These are phyloP conservation scores for Leishmania turanica DNA, from an alignment of 208 protist species.

Conservation along the genomic window DNA sequence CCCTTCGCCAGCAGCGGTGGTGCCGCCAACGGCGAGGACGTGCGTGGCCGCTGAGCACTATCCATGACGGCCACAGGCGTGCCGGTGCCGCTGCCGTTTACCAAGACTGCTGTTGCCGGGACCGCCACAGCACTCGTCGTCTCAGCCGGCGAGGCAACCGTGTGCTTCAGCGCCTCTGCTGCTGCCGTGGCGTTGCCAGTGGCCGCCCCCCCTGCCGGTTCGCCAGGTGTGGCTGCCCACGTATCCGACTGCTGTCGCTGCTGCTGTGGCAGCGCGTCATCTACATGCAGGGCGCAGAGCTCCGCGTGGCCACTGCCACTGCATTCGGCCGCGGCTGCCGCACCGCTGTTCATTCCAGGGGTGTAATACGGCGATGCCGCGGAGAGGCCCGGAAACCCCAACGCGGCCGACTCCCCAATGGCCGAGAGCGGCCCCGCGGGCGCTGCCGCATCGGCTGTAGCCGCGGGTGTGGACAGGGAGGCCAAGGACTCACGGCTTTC, in stretches of 20 bases:
- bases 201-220: background rate
- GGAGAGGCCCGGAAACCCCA: background rate
- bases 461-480: background rate
- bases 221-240: constrained; percentile 1
- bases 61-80: background rate
- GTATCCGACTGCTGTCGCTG: constrained; percentile 10
- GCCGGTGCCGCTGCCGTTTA: background rate
- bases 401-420: background rate
- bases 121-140: background rate
- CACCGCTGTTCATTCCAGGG: constrained; percentile 3
- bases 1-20: background rate
- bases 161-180: background rate
- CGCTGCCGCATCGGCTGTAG: background rate
- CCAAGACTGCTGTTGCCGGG: background rate
- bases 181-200: background rate
- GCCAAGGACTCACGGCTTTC: background rate
- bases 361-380: constrained; percentile 16
- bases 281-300: background rate
- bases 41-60: background rate
- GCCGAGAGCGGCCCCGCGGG: background rate
- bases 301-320: background rate
- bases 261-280: constrained; percentile 1
- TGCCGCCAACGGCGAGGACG: background rate
- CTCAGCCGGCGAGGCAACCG: background rate
- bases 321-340: background rate